Base-by-base conservation (phyloP, 2,329 filamentous ascomycete species). In the Sphaerulina populicola region DNA sequence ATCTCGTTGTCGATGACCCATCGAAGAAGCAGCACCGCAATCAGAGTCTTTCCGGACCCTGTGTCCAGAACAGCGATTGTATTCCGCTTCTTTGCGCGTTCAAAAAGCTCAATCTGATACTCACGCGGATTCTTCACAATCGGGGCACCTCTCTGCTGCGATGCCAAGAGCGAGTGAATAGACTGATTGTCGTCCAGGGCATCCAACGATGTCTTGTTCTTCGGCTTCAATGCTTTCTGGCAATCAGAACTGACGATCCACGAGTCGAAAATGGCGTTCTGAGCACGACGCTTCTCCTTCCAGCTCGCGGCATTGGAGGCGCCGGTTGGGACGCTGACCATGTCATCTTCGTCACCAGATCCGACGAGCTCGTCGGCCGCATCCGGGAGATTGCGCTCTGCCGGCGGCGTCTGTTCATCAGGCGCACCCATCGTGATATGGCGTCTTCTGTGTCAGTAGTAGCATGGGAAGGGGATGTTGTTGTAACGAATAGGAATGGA, bases 21-120 rank as follows among this genome's bases (percentile, higher is more conserved):
- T 36, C 83, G 81, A 21, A 97, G 76, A 4, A 98, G 75, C 2
- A 97, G 76, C 1, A 88, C 89, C 0, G 93, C 90, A 60, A 98
- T 96, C n/a, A 96, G 74, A 0, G 93, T 98, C 70, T 98, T 98
- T 2, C 93, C 93, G 3, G 88, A 89, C 10, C 93, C 88, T n/a
- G 91, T 96, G 63, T 94, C 89, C 1, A 97, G 77, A 1, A 98
- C 93, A 0, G 93, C 90, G 59, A 98, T 94, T 6, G 84, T 86
- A 64, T 98, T 98, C 59, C 83, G 79, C 46, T 78, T 65, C 64
- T 93, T 95, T 3, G 93, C 91, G 57, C 80, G 80, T 66, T 96
- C 88, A 62, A 93, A 97, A 0, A 98, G 77, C 65, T 97, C 91
- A 10, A 87, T 73, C 66, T 98, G 93, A 63, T 97, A 98, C 62